A percentile compares a stretch with the other conserved stretches of the same genome.
These are phyloP conservation scores for Globisporangium perplexum DNA, from an alignment of 352 stramenopile species.

Conservation along the genomic window DNA sequence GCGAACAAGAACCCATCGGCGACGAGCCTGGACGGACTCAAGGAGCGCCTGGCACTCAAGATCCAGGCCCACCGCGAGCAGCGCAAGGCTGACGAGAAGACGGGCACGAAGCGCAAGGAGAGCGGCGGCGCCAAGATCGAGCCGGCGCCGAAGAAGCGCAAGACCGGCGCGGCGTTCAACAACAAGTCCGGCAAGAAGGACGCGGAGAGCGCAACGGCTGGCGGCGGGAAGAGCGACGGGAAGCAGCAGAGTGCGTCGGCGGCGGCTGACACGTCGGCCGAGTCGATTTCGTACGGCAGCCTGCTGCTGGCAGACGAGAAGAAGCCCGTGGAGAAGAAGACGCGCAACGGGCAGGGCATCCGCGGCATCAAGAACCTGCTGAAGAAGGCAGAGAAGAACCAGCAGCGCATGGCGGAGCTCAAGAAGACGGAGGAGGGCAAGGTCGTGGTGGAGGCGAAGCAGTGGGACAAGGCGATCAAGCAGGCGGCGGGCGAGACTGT, in stretches of 20 bases:
- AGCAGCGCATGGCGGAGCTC: conserved; percentile 65
- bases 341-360: conserved; percentile 63
- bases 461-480: conserved; percentile 70
- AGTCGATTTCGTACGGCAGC: conserved; percentile 73
- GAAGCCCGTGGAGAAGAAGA: conserved; percentile 51
- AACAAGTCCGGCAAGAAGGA: conserved; percentile 32
- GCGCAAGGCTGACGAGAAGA: conserved; percentile 63
- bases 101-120: conserved; percentile 46
- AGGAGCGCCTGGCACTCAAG: conserved; percentile 59
- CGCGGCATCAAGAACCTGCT: conserved; percentile 73
- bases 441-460: conserved; percentile 53
- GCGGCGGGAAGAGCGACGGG: not conserved
- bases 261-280: conserved; percentile 16
- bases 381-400: conserved; percentile 77
- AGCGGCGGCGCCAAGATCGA: conserved; percentile 20
- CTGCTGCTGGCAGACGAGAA: conserved; percentile 55
- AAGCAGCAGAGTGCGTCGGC: conserved; percentile 15
- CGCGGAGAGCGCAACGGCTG: not conserved
- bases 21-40: conserved; percentile 52
- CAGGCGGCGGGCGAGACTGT: conserved; percentile 61
- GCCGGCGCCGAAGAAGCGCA: conserved; percentile 52
- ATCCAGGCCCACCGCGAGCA: conserved; percentile 69
- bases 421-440: conserved; percentile 77
- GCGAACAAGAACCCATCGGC: conserved; percentile 30
- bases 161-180: conserved; percentile 31